Evolutionary conservation across 2,329 filamentous ascomycete species (phyloP).

Genomic region (Pseudovirgaria hyperparasitica): DNA sequence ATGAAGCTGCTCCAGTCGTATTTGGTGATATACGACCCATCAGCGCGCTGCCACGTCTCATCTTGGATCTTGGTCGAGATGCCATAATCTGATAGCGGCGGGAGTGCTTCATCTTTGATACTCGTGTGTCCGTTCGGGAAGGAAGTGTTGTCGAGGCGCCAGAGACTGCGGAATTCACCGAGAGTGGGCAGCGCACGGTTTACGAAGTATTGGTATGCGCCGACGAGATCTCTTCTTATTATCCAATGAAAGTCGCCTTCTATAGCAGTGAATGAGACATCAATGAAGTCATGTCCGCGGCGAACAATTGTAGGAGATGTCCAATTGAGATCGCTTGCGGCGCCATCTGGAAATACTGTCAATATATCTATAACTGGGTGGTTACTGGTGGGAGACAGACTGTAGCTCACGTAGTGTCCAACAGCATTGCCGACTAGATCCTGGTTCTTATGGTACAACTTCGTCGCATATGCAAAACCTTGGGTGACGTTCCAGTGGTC

Average conservation of each 20-base stretch:
- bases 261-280: slow-evolving; percentile 29
- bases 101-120: slow-evolving; percentile 29
- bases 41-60: slow-evolving; percentile 32
- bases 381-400: slow-evolving; percentile 7
- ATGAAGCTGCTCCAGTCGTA: slow-evolving; percentile 29
- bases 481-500: slow-evolving; percentile 23
- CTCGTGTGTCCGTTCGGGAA: slow-evolving; percentile 32
- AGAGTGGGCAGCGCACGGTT: slow-evolving; percentile 32
- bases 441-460: slow-evolving; percentile 20
- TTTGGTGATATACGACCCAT: slow-evolving; percentile 36
- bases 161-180: slow-evolving; percentile 34
- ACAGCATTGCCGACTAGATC: slow-evolving; percentile 21
- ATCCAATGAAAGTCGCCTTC: slow-evolving; percentile 37
- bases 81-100: slow-evolving; percentile 26
- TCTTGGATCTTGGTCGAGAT: slow-evolving; percentile 33
- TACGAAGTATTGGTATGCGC: slow-evolving; percentile 39
- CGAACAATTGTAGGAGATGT: slow-evolving; percentile 25
- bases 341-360: slow-evolving; percentile 16
- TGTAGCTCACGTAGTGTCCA: slow-evolving; percentile 26
- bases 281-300: slow-evolving; percentile 24
- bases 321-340: slow-evolving; percentile 29
- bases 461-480: slow-evolving; percentile 16
- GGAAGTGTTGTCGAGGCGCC: slow-evolving; percentile 31
- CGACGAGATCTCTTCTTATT: slow-evolving; percentile 29
- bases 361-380: slow-evolving; percentile 15